Conservation (phyloP, 495 filamentous ascomycete species). For the Penicillium steckii region DNA sequence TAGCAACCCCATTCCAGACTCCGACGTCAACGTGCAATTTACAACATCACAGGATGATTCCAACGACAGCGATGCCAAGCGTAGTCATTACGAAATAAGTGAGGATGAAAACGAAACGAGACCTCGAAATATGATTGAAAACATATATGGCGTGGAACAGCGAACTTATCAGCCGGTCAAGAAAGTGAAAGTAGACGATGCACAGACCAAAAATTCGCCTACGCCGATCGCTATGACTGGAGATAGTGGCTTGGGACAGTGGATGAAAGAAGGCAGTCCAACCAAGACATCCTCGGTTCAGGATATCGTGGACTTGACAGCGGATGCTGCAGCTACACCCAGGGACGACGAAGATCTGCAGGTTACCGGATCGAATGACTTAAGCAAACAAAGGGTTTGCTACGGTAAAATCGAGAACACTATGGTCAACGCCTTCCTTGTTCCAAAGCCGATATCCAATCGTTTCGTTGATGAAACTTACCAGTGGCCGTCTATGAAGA, state of each 20-base stretch:
- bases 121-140: slow-evolving; percentile 55
- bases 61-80: slow-evolving; percentile 28
- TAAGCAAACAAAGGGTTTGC: slow-evolving; percentile 68
- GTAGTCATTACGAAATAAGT: slow-evolving; percentile 28
- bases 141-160: slow-evolving; percentile 67
- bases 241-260: slow-evolving; percentile 59
- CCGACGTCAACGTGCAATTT: slow-evolving; percentile 30
- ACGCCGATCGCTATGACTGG: slow-evolving; percentile 45
- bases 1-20: slow-evolving; percentile 1
- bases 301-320: slow-evolving; percentile 65
- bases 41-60: slow-evolving; percentile 19
- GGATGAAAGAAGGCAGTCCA: slow-evolving; percentile 55
- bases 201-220: slow-evolving; percentile 33
- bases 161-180: slow-evolving; percentile 63
- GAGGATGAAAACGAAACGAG: slow-evolving; percentile 23
- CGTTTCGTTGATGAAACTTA: slow-evolving; percentile 34
- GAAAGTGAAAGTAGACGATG: slow-evolving; percentile 55
- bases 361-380: slow-evolving; percentile 43
- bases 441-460: slow-evolving; percentile 64
- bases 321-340: slow-evolving; percentile 22
- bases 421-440: slow-evolving; percentile 61
- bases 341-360: slow-evolving; percentile 45
- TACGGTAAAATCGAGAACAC: slow-evolving; percentile 76
- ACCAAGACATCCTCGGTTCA: slow-evolving; percentile 17
- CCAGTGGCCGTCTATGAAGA: slow-evolving; percentile 72